phyloP scores from a whole-genome alignment of 2,329 filamentous ascomycete genomes.

The Paracorniculantispora psalliotae region DNA sequence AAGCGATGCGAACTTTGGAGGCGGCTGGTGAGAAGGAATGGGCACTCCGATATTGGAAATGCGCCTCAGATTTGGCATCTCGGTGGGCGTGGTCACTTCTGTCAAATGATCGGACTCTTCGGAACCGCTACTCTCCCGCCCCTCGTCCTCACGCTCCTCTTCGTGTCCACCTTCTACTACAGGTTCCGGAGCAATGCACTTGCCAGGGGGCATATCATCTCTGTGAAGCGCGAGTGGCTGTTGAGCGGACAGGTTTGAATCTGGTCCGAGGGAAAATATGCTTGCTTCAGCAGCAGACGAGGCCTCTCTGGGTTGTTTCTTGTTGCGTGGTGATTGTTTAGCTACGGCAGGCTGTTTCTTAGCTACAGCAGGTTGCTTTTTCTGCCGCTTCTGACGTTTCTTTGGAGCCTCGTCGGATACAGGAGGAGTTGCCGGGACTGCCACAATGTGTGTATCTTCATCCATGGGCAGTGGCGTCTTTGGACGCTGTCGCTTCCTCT shows the following conservation, averaged over 20 bases:
- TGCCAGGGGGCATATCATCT: no score
- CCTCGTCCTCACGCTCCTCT: no score
- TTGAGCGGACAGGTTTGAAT: background rate
- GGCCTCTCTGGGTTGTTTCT: no score
- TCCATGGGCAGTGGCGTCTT: slow-evolving; percentile 32
- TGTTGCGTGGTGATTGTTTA: no score
- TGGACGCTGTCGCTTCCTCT: slow-evolving; percentile 28
- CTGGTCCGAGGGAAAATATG: background rate
- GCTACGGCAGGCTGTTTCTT: background rate
- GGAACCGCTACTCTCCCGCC: background rate
- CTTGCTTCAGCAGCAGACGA: background rate
- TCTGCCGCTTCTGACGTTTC: background rate
- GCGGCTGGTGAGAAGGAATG: background rate
- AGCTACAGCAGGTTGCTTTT: no score
- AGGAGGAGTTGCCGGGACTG: slow-evolving; percentile 8
- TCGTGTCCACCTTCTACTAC: no score
- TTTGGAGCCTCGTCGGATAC: background rate
- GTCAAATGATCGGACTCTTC: background rate
- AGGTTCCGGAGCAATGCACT: no score
- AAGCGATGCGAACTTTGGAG: no score
- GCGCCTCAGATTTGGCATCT: background rate
- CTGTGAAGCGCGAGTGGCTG: no score
- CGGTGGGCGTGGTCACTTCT: background rate
- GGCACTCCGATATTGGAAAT: background rate
- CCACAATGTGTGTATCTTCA: slow-evolving; percentile 24